Evolutionary conservation across 164 flowering plant genomes (phyloP), one percentile per base, ranked within the genome.

Genomic region (Chloranthus sessilifolius): DNA sequence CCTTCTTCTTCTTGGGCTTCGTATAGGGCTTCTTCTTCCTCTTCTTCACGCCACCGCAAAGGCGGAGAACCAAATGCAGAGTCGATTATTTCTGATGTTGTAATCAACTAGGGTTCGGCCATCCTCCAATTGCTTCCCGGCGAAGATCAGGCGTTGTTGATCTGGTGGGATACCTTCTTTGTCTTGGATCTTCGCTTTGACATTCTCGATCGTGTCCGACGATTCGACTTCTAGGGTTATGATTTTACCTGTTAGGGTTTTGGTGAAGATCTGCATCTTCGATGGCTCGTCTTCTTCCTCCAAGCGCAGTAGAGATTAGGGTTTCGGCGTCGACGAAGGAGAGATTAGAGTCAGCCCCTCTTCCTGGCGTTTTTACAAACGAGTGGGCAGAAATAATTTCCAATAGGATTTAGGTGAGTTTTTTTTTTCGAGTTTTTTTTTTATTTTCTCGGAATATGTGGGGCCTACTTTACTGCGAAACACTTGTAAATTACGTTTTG

Each of bases 201-300:
- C 81, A 36, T 74, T 76, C 70, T 74, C 81, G 76, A 81, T 78
- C 21, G 88, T 76, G 61, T 81, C 88, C 2, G 66, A 62, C 2
- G 66, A 55, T 8, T 80, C 81, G 1, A 81, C 84, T 69, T 78
- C 84, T 0, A 81, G 68, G 65, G 88, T 81, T 20, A 74, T 78
- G 16, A 80, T 78, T 59, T 74, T 82, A 4, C 84, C 84, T 43
- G 85, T 82, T 7, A 82, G 74, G 70, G 84, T 82, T 64, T 79
- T 81, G 69, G 77, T 82, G 78, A 79, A 82, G 74, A 82, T 82
- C 82, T 82, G 85, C 88, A 82, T 81, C 68, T 56, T 71, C 38
- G 34, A n/a, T n/a, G n/a, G n/a, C n/a, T n/a, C n/a, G n/a, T n/a
- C n/a, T n/a, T n/a, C n/a, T n/a, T n/a, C n/a, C n/a, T n/a, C n/a